These are phyloP conservation scores for Kandelia obovata DNA, from an alignment of 345 rosid genomes.

Conservation along the genomic window DNA sequence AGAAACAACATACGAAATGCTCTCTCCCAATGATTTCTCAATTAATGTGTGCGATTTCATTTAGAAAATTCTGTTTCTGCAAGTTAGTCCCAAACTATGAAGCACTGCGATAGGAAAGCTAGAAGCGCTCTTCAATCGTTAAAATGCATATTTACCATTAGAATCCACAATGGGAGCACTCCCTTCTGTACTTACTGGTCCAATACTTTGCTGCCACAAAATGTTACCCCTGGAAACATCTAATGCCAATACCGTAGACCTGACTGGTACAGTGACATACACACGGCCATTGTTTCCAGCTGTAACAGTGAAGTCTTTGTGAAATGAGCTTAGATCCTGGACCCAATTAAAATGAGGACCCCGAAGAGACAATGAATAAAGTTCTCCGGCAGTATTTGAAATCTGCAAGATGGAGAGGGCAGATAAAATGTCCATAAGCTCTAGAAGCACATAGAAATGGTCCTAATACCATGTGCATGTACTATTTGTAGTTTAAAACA, in stretches of 20 bases:
- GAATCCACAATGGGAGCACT: slow-evolving; percentile 56
- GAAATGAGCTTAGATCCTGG: slow-evolving; percentile 64
- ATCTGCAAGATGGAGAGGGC: slow-evolving; percentile 41
- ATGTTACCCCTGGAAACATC: slow-evolving; percentile 63
- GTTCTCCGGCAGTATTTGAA: slow-evolving; percentile 66
- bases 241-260: slow-evolving; percentile 52
- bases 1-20: not conserved
- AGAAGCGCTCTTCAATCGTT: not conserved
- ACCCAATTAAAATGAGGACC: slow-evolving; percentile 67
- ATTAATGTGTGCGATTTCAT: not conserved
- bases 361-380: slow-evolving; percentile 70
- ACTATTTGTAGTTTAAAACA: too few relatives aligned
- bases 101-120: not conserved
- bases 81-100: not conserved
- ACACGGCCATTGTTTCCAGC: slow-evolving; percentile 73
- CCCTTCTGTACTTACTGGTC: slow-evolving; percentile 53
- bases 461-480: too few relatives aligned
- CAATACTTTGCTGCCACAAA: slow-evolving; percentile 61
- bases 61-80: not conserved
- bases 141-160: slow-evolving; percentile 37
- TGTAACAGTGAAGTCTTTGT: slow-evolving; percentile 49
- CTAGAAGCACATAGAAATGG: not conserved
- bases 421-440: not conserved
- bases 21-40: not conserved
- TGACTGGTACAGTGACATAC: slow-evolving; percentile 53